phyloP scores from a whole-genome alignment of 2,329 filamentous ascomycete species.

The Microsporum canis region DNA sequence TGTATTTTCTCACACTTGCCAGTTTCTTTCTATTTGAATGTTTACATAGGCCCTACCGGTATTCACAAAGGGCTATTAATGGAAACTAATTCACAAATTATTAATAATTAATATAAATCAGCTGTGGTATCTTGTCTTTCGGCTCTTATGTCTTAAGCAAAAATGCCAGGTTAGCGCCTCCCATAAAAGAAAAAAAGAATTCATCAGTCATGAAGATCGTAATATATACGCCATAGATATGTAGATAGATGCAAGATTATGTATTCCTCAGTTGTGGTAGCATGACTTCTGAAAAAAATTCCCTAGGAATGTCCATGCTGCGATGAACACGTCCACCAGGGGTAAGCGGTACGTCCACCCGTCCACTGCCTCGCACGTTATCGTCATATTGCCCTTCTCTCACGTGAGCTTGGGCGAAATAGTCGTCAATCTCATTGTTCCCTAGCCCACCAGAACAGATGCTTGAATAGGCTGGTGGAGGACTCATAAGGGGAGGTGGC shows the following conservation, averaged over 20 bases:
- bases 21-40: background rate
- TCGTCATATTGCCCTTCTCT: slow-evolving; percentile 38
- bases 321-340: slow-evolving; percentile 51
- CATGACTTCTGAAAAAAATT: slow-evolving; percentile 33
- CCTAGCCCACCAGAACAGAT: slow-evolving; percentile 46
- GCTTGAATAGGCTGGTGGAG: slow-evolving; percentile 72
- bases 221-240: background rate
- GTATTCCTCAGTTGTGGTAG: background rate
- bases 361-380: slow-evolving; percentile 27
- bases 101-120: background rate
- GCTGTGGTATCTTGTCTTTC: background rate
- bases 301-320: slow-evolving; percentile 53
- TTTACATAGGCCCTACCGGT: background rate
- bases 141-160: background rate
- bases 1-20: no score
- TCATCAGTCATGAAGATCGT: background rate
- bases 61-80: background rate
- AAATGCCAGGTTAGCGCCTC: background rate
- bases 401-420: slow-evolving; percentile 65
- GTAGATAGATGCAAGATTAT: background rate
- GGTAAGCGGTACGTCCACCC: slow-evolving; percentile 50
- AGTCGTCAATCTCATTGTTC: slow-evolving; percentile 55
- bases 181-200: background rate
- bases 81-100: background rate
- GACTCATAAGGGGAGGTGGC: slow-evolving; percentile 62